phyloP scores from a whole-genome alignment of 331 rosid genomes.

The Stylosanthes scabra region DNA sequence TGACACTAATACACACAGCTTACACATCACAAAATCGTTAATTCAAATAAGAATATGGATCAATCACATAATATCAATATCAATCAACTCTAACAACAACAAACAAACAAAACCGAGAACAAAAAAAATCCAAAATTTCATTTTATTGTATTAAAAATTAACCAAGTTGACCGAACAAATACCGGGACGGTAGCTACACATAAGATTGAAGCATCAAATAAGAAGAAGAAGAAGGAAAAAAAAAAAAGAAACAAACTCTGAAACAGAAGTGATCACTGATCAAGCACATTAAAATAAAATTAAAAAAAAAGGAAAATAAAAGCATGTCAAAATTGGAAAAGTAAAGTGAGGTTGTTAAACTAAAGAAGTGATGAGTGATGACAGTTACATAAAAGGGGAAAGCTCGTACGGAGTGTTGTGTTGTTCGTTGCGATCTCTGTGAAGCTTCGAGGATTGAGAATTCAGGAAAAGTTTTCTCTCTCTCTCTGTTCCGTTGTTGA shows the following conservation, averaged over 20 bases:
- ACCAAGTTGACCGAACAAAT: conserved; percentile 32
- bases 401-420: conserved; percentile 35
- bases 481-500: background rate
- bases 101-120: background rate
- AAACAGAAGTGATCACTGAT: conserved; percentile 26
- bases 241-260: conserved; percentile 37
- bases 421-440: conserved; percentile 31
- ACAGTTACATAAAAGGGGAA: conserved; percentile 4
- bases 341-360: conserved; percentile 44
- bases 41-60: conserved; percentile 21
- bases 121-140: background rate
- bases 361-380: conserved; percentile 27
- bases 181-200: conserved; percentile 13
- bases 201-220: conserved; percentile 11
- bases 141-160: background rate
- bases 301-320: background rate
- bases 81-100: conserved; percentile 6
- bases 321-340: background rate
- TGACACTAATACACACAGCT: background rate
- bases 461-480: conserved; percentile 24
- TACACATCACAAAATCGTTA: background rate
- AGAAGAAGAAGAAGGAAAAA: too few relatives aligned
- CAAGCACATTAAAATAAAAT: conserved; percentile 16
- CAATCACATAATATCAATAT: background rate
- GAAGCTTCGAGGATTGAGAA: conserved; percentile 36